Percentiles rank a stretch among this genome's conserved stretches.
Conservation (phyloP, 106 monocot species). For the Apostasia shenzhenica region DNA sequence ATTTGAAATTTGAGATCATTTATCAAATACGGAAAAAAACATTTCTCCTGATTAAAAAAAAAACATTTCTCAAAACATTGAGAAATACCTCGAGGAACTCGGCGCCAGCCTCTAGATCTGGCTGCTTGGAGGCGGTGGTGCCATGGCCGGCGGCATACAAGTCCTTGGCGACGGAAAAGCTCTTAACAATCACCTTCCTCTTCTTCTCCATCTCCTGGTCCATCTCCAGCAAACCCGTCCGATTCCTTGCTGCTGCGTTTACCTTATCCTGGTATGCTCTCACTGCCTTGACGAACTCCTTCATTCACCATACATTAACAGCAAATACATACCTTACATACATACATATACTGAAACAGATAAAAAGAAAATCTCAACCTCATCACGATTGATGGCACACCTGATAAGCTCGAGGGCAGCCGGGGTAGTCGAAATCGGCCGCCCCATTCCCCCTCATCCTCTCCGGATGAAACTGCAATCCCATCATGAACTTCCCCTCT, state of each 20-base stretch:
- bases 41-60: too few species aligned
- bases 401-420: conserved; percentile 82
- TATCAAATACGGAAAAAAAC: too few species aligned
- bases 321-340: too few species aligned
- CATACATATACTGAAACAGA: too few species aligned
- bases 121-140: conserved; percentile 14
- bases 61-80: too few species aligned
- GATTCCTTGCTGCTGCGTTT: not conserved
- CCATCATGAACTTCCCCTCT: conserved; percentile 86
- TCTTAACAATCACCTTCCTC: conserved; percentile 56
- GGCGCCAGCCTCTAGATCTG: conserved; percentile 54
- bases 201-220: conserved; percentile 68
- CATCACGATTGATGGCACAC: conserved; percentile 4
- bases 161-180: conserved; percentile 63
- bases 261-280: conserved; percentile 75
- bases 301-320: too few species aligned
- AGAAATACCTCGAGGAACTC: conserved; percentile 63
- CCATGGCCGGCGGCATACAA: conserved; percentile 30
- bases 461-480: conserved; percentile 95
- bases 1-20: too few species aligned
- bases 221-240: conserved; percentile 5
- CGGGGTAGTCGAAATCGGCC: conserved; percentile 86
- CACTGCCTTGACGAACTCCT: conserved; percentile 90
- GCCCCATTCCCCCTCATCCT: conserved; percentile 46
- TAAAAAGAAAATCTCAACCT: not conserved